Base-by-base conservation (phyloP, 441 rosid species). In the Geranium incanum region DNA sequence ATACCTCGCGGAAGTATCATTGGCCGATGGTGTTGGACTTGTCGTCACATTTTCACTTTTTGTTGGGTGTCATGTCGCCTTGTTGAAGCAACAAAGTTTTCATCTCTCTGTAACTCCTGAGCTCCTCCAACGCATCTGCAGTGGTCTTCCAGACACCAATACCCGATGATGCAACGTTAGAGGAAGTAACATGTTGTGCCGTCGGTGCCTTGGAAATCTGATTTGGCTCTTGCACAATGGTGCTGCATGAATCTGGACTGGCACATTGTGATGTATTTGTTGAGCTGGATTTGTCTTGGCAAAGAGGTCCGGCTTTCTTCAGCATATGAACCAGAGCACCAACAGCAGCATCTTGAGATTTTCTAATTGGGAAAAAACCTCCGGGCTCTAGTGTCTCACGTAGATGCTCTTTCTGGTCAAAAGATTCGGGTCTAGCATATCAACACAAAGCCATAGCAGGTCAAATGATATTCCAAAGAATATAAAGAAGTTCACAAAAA, bases 121-220 rank as follows among this genome's bases (percentile, higher is more conserved):
- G 87, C 80, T 92, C 99, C 78, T 94, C 94, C 78, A 89, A 80
- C 4, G 99, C 99, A 78, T 92, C 97, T 6, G 97, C 87, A 8
- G 94, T 87, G 12, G 99, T 92, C 88, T 83, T 89, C 55, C 88
- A 79, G 4, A 80, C 72, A 12, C 74, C 67, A 39, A 78, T 66
- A 43, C 81, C 74, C n/a, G 90, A 87, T 70, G 89, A 82, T 36
- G 79, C 71, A 41, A 76, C 33, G 33, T 28, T 28, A 28, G 33
- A 74, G 67, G 67, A 1, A 72, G 12, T n/a, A 7, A 71, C 62
- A 6, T 74, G 80, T 71, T 76, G 81, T 48, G 67, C 77, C n/a
- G 75, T 59, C 5, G 62, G 66, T 6, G 73, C 74, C 64, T 74
- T 83, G 0, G 79, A 45, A 62, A 52, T 72, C 72, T 19, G 77